Evolutionary conservation across 768 basidiomycete genomes (phyloP).

Genomic region (Calocera viscosa): DNA sequence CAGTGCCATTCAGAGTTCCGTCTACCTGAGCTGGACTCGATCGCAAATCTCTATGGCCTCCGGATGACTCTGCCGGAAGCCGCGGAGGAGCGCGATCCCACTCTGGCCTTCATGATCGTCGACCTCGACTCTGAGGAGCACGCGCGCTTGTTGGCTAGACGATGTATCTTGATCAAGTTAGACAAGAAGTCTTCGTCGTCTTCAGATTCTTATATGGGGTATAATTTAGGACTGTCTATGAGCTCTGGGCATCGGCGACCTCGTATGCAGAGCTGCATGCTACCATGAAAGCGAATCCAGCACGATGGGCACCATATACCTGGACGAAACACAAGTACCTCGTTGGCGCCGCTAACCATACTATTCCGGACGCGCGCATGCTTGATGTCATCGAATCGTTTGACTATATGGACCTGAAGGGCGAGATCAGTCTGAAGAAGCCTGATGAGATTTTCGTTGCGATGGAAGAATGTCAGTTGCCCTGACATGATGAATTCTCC

Average conservation of each 20-base stretch:
- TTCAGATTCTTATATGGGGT: conserved; percentile 1
- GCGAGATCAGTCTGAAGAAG: conserved; percentile 66
- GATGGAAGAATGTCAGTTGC: conserved; percentile 73
- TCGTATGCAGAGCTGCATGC: conserved; percentile 61
- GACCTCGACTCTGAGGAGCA: conserved; percentile 58
- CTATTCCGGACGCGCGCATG: conserved; percentile 55
- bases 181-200: conserved; percentile 7
- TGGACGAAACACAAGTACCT: conserved; percentile 72
- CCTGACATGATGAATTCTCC: too few relatives aligned
- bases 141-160: conserved; percentile 53
- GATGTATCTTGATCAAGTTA: conserved; percentile 76
- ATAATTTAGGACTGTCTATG: conserved; percentile 21
- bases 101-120: conserved; percentile 63
- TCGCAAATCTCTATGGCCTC: conserved; percentile 64
- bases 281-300: conserved; percentile 31
- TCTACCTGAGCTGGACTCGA: conserved; percentile 65
- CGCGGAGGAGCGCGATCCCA: conserved; percentile 38
- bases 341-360: conserved; percentile 61
- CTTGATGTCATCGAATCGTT: conserved; percentile 63
- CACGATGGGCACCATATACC: conserved; percentile 46
- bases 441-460: conserved; percentile 62
- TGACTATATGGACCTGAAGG: conserved; percentile 68
- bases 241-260: conserved; percentile 59
- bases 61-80: conserved; percentile 37
- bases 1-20: conserved; percentile 73